These are phyloP conservation scores for Termitomyces sp. DNA, from an alignment of 768 basidiomycete genomes.

Conservation along the genomic window DNA sequence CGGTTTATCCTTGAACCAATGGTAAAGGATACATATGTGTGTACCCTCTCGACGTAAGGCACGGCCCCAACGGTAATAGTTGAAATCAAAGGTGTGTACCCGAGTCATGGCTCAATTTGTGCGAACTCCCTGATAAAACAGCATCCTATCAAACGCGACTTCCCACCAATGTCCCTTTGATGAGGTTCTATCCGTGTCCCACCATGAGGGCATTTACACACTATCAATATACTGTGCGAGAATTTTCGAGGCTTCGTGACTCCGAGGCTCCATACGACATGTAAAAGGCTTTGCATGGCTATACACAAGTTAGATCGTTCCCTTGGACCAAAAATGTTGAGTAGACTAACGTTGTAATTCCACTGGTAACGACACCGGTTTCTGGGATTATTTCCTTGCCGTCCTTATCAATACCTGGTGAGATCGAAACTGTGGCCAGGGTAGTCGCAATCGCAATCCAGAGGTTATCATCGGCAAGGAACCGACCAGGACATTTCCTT, in stretches of 20 bases:
- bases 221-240: not conserved
- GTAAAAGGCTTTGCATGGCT: not conserved
- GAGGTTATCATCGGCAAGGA: slow-evolving; percentile 37
- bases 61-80: too few species aligned
- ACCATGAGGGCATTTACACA: too few species aligned
- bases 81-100: too few species aligned
- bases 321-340: not conserved
- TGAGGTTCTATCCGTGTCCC: too few species aligned
- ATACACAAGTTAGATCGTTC: not conserved
- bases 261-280: not conserved
- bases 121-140: too few species aligned
- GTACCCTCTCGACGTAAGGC: too few species aligned
- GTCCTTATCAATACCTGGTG: slow-evolving; percentile 26
- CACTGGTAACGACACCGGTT: not conserved
- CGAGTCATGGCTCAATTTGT: too few species aligned
- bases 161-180: too few species aligned
- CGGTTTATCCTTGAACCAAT: too few species aligned
- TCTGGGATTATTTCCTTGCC: slow-evolving; percentile 32
- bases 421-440: slow-evolving; percentile 28
- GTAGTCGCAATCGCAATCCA: slow-evolving; percentile 21
- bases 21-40: too few species aligned
- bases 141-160: too few species aligned
- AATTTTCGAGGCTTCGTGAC: not conserved
- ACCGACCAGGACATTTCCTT: slow-evolving; percentile 36
- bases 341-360: not conserved